These are phyloP conservation scores for Penicillium manginii DNA, from an alignment of 495 filamentous ascomycete genomes.

Conservation along the genomic window DNA sequence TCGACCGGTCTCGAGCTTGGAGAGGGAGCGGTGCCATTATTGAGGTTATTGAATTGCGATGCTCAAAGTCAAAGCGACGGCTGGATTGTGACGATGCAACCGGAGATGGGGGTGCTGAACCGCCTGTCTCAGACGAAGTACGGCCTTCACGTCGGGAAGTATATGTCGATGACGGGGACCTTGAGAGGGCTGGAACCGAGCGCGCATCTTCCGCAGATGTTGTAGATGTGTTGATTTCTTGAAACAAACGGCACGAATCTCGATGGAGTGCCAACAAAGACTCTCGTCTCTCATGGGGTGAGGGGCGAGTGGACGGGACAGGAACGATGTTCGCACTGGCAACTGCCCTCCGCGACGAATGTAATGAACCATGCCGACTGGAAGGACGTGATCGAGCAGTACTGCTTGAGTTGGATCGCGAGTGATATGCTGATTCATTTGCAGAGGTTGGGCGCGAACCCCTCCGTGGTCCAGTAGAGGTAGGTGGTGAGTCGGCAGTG, in stretches of 20 bases:
- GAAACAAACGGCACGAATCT: constrained; percentile 51
- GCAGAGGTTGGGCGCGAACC: constrained; percentile 33
- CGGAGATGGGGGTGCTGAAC: constrained; percentile 28
- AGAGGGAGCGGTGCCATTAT: constrained; percentile 11
- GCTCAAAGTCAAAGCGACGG: constrained; percentile 18
- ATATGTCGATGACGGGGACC: constrained; percentile 12
- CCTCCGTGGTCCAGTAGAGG: constrained; percentile 20
- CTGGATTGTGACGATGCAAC: constrained; percentile 22
- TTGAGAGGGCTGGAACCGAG: constrained; percentile 6
- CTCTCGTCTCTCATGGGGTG: constrained; percentile 35
- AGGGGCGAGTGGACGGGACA: constrained; percentile 22
- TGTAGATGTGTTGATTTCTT: constrained; percentile 23
- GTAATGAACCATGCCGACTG: constrained; percentile 38
- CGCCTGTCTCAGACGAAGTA: constrained; percentile 21
- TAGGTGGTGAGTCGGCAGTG: constrained; percentile 15
- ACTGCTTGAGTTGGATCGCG: constrained; percentile 38
- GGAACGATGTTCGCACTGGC: constrained; percentile 36
- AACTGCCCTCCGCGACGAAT: constrained; percentile 34
- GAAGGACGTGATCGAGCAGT: constrained; percentile 33
- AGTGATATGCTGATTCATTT: constrained; percentile 28
- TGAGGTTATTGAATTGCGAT: constrained; percentile 17
- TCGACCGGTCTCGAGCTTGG: constrained; percentile 22
- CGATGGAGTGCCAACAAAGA: constrained; percentile 48
- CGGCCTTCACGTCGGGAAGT: constrained; percentile 16
- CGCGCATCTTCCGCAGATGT: constrained; percentile 13